Conservation (phyloP, 768 basidiomycete genomes). For the Suillus variegatus region DNA sequence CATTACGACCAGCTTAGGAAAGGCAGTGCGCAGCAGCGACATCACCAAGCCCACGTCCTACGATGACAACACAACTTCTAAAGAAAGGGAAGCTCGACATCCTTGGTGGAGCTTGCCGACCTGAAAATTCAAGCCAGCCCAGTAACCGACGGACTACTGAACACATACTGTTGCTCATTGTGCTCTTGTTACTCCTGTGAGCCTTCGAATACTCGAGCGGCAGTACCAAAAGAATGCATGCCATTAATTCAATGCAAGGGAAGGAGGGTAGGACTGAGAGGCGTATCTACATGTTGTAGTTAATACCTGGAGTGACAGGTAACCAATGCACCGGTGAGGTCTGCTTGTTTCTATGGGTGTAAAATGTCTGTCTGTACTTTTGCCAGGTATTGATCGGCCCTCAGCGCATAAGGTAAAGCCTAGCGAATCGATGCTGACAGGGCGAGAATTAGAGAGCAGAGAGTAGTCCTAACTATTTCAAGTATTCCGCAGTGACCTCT, state of each 20-base stretch:
- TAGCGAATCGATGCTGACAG: neutral
- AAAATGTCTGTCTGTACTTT: conserved; percentile 10
- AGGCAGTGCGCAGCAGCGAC: conserved; percentile 47
- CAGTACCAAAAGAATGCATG: neutral
- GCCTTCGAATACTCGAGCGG: neutral
- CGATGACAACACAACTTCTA: conserved; percentile 39
- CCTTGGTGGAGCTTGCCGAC: conserved; percentile 23
- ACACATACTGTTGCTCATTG: neutral
- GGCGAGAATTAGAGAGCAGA: neutral
- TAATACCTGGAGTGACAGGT: conserved; percentile 11
- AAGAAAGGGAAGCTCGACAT: conserved; percentile 23
- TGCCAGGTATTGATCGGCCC: neutral
- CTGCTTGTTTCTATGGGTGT: conserved; percentile 16
- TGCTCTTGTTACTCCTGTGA: conserved; percentile 3
- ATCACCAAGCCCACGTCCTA: conserved; percentile 55
- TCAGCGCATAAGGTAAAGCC: neutral
- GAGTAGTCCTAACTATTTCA: neutral
- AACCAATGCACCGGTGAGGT: neutral
- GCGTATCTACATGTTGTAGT: neutral
- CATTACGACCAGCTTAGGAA: conserved; percentile 47
- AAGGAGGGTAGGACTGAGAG: neutral
- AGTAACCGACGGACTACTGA: neutral
- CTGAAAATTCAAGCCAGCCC: conserved; percentile 1
- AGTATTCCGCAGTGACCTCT: neutral
- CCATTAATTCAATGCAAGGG: neutral